Evolutionary conservation across 441 rosid species (phyloP), one percentile per base, ranked within the genome.

Genomic region (Gossypium davidsonii): DNA sequence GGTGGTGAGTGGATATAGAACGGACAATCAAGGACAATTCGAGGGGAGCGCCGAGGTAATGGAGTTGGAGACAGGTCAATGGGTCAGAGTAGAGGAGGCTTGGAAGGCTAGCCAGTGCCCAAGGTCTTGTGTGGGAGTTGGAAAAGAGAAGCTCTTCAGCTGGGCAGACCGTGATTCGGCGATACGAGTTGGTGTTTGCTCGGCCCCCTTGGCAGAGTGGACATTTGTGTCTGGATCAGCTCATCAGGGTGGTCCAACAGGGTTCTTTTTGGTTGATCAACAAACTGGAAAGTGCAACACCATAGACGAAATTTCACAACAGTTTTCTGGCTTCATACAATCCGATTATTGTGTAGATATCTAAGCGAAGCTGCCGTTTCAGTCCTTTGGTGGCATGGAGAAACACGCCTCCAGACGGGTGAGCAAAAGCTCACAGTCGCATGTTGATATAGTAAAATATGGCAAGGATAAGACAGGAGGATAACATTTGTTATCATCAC

Each of bases 1-100:
- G 87, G 87, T 74, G 0, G 86, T 89, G n/a, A 82, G 93, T 28
- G 88, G 91, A 48, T 87, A 87, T 72, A 67, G 65, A 64, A 87
- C 88, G 2, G 83, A 84, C 39, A 72, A 46, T 1, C 90, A 84
- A 65, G 91, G 93, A 0, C 37, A 44, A 46, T 84, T 85, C 5
- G 88, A 82, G 14, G 78, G 66, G 2, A 84, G 84, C 64, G 86
- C 81, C 0, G 87, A 89, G 76, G 64, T 55, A 12, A 52, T 74
- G 15, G 80, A 75, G 2, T 23, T 63, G 5, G 82, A 31, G 63
- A 18, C 74, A 9, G 79, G 85, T 46, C 37, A 74, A 58, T 87
- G 91, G 91, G 67, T 67, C 42, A 80, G 72, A 48, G 79, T 74
- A 1, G 88, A 80, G 23, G 77, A 49, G 3, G 84, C 74, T 12